phyloP scores from a whole-genome alignment of 2,329 filamentous ascomycete genomes.

The Atkinsonella hypoxylon region DNA sequence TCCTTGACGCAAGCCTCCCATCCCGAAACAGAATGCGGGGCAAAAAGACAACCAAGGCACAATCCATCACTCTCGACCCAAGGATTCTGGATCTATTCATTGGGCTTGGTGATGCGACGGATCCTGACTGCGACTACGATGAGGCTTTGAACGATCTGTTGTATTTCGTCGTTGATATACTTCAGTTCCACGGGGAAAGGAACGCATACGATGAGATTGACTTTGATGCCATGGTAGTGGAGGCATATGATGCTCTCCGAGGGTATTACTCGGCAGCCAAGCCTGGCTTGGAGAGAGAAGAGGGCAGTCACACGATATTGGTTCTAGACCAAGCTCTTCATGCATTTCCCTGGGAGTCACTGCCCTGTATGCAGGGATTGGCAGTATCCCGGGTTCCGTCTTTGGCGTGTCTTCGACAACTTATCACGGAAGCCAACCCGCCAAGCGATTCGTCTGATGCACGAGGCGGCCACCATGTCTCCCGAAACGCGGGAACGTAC shows the following conservation, averaged over 20 bases:
- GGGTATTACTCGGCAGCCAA: conserved; percentile 54
- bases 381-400: conserved; percentile 85
- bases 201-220: conserved; percentile 98
- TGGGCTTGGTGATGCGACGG: conserved; percentile 63
- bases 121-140: conserved; percentile 62
- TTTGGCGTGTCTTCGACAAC: conserved; percentile 65
- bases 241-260: conserved; percentile 72
- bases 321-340: conserved; percentile 88
- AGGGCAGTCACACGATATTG: conserved; percentile 62
- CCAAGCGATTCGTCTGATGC: conserved; percentile 6
- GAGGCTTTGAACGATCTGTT: conserved; percentile 84
- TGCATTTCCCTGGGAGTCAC: conserved; percentile 87
- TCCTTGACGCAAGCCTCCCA: conserved; percentile 74
- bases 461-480: conserved; percentile 40
- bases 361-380: conserved; percentile 69
- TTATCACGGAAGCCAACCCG: conserved; percentile 45
- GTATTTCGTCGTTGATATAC: conserved; percentile 91
- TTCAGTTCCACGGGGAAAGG: conserved; percentile 90
- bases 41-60: conserved; percentile 35
- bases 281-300: conserved; percentile 25
- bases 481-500: conserved; percentile 50
- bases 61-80: conserved; percentile 38
- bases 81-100: conserved; percentile 79
- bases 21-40: conserved; percentile 56
- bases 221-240: conserved; percentile 82